Base-by-base conservation (phyloP, 2,329 filamentous ascomycete species). In the Fusarium heterosporum region DNA sequence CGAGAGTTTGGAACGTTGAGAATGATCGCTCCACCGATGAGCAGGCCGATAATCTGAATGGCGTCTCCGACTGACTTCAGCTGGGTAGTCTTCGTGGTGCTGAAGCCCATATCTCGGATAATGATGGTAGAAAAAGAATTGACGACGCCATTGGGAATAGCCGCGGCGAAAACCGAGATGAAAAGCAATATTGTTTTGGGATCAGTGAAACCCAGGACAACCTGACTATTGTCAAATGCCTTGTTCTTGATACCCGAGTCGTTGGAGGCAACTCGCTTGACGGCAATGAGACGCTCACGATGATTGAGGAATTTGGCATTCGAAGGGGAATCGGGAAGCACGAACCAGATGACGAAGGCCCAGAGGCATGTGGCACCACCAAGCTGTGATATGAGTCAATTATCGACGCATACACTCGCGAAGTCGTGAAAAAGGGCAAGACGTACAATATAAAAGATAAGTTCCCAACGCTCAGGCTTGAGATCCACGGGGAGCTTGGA, bases 51-150 rank as follows among this genome's bases (percentile, higher is more conserved):
- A 3, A 52, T 55, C 11, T 55, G 53, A n/a, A 55, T 14, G 16
- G 53, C 53, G 28, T 52, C 46, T 16, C 53, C 53, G 10, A 55
- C 53, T 3, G 53, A 55, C 36, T 55, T 55, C 1, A 55, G 19
- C 25, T 55, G 53, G 13, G 46, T 55, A 2, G 53, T 55, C 12
- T 19, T 39, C 6, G 53, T 52, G 22, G 46, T 42, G 46, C 53
- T 55, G 17, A 55, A 55, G 9, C 53, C 46, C 53, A 55, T 55
- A 32, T 55, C 53, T 6, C 53, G 53, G n/a, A 55, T 55, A 36
- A 55, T 55, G n/a, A 52, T 13, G 29, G 53, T 55, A 1, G 53
- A 55, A 36, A 55, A 55, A 2, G 53, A 55, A 14, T 55, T 55
- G 22, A 55, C 53, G 11, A 55, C 46, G 34, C 46, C 53, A 6